phyloP scores from a whole-genome alignment of 192 early-diverging fungal genomes.

The Coemansia nantahalensis region DNA sequence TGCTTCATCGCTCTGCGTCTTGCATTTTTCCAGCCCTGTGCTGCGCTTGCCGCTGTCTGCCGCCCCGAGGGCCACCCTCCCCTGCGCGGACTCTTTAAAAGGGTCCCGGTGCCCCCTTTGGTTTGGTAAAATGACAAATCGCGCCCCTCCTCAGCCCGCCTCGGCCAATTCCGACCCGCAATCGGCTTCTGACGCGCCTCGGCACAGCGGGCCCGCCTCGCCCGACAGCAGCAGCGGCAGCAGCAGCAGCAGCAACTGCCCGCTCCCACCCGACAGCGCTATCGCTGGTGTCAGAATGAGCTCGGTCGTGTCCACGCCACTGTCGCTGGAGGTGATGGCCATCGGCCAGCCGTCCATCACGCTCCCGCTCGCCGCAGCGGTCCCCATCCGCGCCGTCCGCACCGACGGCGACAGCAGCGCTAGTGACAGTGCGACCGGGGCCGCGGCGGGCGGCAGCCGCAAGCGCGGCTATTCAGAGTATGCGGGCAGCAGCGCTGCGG shows the following conservation, averaged over 20 bases:
- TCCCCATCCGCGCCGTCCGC: not conserved
- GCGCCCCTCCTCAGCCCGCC: not conserved
- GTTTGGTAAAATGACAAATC: not conserved
- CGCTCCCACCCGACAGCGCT: too few relatives aligned
- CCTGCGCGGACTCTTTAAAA: too few relatives aligned
- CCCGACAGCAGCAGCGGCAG: not conserved
- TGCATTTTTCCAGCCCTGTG: too few relatives aligned
- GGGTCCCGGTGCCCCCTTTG: not conserved
- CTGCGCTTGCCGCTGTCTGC: too few relatives aligned
- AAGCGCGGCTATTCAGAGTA: conserved; percentile 40
- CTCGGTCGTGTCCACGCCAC: too few relatives aligned
- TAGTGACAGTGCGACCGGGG: not conserved
- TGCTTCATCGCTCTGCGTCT: too few relatives aligned
- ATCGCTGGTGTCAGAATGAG: not conserved
- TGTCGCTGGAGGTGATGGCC: too few relatives aligned
- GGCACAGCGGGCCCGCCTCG: not conserved
- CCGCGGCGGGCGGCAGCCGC: conserved; percentile 7
- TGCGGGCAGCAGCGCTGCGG: conserved; percentile 4
- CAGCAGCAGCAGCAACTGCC: not conserved
- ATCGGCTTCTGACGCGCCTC: not conserved
- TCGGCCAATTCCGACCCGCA: not conserved
- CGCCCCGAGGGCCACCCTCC: too few relatives aligned
- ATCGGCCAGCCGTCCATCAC: not conserved
- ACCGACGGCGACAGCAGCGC: not conserved
- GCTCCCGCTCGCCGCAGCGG: too few relatives aligned